A percentile compares a stretch with the other conserved stretches of the same genome.
These are phyloP conservation scores for Cucurbita ficifolia DNA, from an alignment of 306 rosid genomes.

Conservation along the genomic window DNA sequence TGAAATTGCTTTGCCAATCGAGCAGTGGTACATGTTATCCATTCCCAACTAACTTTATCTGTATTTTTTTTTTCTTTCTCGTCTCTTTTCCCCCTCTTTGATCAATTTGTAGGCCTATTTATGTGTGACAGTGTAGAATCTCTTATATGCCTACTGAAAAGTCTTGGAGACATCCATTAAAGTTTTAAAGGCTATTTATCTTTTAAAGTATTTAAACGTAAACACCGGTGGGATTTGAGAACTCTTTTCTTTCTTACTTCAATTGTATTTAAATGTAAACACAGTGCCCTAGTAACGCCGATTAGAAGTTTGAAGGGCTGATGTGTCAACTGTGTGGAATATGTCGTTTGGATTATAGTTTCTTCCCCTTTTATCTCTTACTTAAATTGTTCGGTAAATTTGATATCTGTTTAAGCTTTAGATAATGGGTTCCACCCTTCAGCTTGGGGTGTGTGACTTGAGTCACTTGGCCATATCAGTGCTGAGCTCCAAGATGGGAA, in stretches of 20 bases:
- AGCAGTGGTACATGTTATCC: not conserved
- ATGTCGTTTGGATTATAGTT: not conserved
- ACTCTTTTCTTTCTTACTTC: too few species aligned
- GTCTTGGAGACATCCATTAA: not conserved
- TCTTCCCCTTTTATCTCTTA: not conserved
- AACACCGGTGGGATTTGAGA: too few species aligned
- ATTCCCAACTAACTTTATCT: not conserved
- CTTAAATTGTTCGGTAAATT: not conserved
- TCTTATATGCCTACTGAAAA: not conserved
- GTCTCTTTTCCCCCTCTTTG: not conserved
- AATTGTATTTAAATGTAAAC: too few species aligned
- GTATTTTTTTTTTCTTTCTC: not conserved
- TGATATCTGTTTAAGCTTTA: not conserved
- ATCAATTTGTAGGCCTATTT: not conserved
- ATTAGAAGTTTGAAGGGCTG: too few species aligned
- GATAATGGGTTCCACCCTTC: too few species aligned
- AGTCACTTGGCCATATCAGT: too few species aligned
- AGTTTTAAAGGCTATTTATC: not conserved
- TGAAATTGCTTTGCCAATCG: not conserved
- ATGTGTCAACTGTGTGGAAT: not conserved
- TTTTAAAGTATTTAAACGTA: too few species aligned
- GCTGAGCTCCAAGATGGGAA: too few species aligned
- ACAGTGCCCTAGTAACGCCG: too few species aligned
- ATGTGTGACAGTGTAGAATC: not conserved
- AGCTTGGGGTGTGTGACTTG: too few species aligned